Base-by-base conservation (phyloP, 345 rosid genomes). In the Populus tremula region DNA sequence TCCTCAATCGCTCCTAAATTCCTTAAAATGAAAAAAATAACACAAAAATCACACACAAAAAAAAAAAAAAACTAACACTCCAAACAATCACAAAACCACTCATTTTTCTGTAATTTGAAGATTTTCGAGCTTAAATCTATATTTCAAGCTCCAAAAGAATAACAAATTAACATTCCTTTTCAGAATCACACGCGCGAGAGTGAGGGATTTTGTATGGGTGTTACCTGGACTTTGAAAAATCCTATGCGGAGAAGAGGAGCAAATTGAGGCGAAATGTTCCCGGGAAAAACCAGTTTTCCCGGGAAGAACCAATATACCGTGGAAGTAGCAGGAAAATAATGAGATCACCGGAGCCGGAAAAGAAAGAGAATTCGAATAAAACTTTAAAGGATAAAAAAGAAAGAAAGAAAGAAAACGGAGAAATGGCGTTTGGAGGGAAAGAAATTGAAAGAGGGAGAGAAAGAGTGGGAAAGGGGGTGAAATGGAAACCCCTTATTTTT, bases 361-460 rank as follows among this genome's bases (percentile, higher is more conserved):
- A 59, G 66, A 66, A 27, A 23, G 18, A 43, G 67, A 43, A 47
- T 53, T 27, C 68, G 20, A n/a, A 27, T 33, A 38, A 20, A 66
- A 4, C 8, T 49, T 62, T 35, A 65, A 56, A 29, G 75, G 74
- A 35, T 33, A 33, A 38, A 35, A 35, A 35, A 18, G 8, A 25
- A 71, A 65, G 35, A 16, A 4, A 8, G 5, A 33, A 33, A 33
- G 36, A 33, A 33, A 39, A 2, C 67, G 68, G 1, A 59, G 70
- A 47, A 65, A 75, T 29, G 41, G 81, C 12, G 78, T 76, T 81
- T 81, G 82, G 84, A 77, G 81, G 84, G 80, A 80, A 80, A 77
- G 77, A 80, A 84, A 81, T 70, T 75, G n/a, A 29, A 23, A 20
- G 18, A 72, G 43, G 65, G 67, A 45, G 71, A 75, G 71, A 25